phyloP scores from a whole-genome alignment of 192 early-diverging fungal species.

The Thamnidium elegans region DNA sequence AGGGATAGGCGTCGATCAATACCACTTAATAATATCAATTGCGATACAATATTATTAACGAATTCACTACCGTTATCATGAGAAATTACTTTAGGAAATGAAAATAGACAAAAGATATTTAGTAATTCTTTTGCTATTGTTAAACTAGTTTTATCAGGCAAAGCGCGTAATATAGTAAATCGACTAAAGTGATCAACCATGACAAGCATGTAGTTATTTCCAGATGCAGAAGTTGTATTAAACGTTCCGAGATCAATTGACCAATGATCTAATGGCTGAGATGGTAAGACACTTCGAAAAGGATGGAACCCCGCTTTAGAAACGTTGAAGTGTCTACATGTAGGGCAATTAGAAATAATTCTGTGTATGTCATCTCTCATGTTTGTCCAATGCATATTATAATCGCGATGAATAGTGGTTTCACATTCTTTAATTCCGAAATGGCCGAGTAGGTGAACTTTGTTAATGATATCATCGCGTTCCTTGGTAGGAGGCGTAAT shows the following conservation, averaged over 20 bases:
- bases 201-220: slow-evolving; percentile 8
- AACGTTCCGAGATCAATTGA: slow-evolving; percentile 3
- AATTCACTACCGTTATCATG: too few species aligned
- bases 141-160: too few species aligned
- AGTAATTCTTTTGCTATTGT: too few species aligned
- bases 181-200: slow-evolving; percentile 3
- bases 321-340: background rate
- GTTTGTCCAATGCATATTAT: background rate
- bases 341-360: background rate
- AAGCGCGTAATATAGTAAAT: too few species aligned
- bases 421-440: background rate
- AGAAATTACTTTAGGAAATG: too few species aligned
- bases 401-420: background rate
- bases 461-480: background rate
- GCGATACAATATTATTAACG: too few species aligned
- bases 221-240: background rate
- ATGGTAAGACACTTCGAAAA: background rate
- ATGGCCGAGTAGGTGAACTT: background rate
- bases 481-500: background rate
- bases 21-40: too few species aligned
- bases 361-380: background rate
- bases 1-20: too few species aligned
- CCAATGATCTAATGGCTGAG: background rate
- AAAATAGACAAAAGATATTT: too few species aligned
- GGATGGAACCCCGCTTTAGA: background rate